A percentile compares a stretch with the other conserved stretches of the same genome.
Conservation (phyloP, 306 rosid genomes). For the Casuarina cunninghamiana region DNA sequence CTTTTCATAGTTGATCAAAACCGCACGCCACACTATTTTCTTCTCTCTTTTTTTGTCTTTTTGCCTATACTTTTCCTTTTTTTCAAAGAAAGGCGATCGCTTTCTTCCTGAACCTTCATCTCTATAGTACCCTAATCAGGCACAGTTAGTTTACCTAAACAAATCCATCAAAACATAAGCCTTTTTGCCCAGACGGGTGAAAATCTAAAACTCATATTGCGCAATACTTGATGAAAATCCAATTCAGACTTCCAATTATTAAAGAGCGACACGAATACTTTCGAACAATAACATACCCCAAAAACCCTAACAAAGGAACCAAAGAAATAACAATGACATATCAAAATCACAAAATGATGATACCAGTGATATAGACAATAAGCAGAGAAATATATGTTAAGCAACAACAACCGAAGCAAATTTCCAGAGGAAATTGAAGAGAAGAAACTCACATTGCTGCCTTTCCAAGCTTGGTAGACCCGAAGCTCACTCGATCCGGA, state of each 20-base stretch:
- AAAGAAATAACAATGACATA: neutral
- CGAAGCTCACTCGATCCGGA: constrained; percentile 73
- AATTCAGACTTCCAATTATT: neutral
- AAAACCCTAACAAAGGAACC: neutral
- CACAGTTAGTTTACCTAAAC: neutral
- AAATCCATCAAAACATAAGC: neutral
- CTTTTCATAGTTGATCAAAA: no score
- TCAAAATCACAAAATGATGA: neutral
- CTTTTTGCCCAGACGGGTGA: neutral
- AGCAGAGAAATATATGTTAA: neutral
- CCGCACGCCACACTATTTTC: no score
- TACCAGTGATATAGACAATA: neutral
- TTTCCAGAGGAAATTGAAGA: constrained; percentile 4
- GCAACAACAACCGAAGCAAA: neutral
- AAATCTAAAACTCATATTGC: neutral
- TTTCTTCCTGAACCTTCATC: no score
- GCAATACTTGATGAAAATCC: neutral
- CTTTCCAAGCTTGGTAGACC: constrained; percentile 91
- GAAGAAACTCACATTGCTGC: constrained; percentile 73
- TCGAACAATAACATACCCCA: neutral
- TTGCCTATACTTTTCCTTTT: no score
- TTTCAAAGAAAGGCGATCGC: no score
- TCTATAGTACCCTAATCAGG: neutral
- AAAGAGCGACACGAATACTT: neutral
- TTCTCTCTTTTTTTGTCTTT: no score